Percentiles rank a stretch among this genome's conserved stretches.
Evolutionary conservation across 441 rosid species (phyloP).

Genomic region (Gossypium gossypioides): DNA sequence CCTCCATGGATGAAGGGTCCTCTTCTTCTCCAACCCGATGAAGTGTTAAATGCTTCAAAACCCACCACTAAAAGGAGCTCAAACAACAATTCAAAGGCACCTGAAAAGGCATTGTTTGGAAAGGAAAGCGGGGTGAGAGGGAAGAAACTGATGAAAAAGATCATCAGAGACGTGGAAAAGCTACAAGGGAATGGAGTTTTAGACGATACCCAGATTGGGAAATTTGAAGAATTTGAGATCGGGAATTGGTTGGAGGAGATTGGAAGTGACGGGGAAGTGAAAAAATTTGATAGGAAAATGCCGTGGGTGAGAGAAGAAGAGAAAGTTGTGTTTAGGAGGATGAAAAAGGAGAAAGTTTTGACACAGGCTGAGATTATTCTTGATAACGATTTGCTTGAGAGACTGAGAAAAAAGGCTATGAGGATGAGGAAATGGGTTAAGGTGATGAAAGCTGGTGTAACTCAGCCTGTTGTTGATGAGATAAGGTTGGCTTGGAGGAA

Average conservation of each 20-base stretch:
- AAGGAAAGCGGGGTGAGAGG: slow-evolving; percentile 67
- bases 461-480: slow-evolving; percentile 49
- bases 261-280: slow-evolving; percentile 14
- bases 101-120: slow-evolving; percentile 47
- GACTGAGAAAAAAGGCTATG: slow-evolving; percentile 48
- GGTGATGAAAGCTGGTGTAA: slow-evolving; percentile 79
- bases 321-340: slow-evolving; percentile 37
- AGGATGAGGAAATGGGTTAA: slow-evolving; percentile 69
- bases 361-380: slow-evolving; percentile 45
- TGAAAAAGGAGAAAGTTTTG: slow-evolving; percentile 45
- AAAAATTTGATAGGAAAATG: slow-evolving; percentile 32
- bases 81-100: slow-evolving; percentile 23
- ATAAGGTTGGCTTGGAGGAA: slow-evolving; percentile 44
- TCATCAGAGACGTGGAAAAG: slow-evolving; percentile 44
- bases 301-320: slow-evolving; percentile 67
- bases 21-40: slow-evolving; percentile 41
- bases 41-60: slow-evolving; percentile 26
- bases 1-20: slow-evolving; percentile 77
- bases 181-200: slow-evolving; percentile 24
- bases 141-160: slow-evolving; percentile 46
- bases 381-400: slow-evolving; percentile 39
- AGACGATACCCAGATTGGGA: slow-evolving; percentile 15
- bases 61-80: slow-evolving; percentile 19
- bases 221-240: slow-evolving; percentile 21
- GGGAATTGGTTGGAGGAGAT: slow-evolving; percentile 25